Conservation (phyloP, 345 rosid genomes). For the Citropsis articulata region DNA sequence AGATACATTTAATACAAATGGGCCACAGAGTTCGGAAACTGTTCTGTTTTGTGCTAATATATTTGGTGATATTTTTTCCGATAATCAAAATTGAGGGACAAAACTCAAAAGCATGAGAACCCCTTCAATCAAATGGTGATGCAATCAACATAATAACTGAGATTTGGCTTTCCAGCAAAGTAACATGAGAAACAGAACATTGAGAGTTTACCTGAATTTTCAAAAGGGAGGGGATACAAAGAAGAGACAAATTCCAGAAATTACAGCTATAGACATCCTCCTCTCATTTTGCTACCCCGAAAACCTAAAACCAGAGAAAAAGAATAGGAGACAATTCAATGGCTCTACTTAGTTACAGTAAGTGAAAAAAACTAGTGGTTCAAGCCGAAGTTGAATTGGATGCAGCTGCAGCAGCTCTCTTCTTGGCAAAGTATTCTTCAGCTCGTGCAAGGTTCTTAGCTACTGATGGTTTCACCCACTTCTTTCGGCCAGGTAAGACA, state of each 20-base stretch:
- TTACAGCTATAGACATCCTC: not conserved
- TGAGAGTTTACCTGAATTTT: not conserved
- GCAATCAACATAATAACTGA: not conserved
- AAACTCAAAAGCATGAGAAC: not conserved
- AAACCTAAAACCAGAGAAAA: not conserved
- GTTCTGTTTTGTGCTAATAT: not conserved
- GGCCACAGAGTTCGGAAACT: not conserved
- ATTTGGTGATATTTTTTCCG: not conserved
- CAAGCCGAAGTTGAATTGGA: conserved; percentile 48
- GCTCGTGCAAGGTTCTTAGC: conserved; percentile 81
- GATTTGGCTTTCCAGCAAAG: not conserved
- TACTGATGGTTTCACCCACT: conserved; percentile 88
- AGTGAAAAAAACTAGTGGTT: conserved; percentile 1
- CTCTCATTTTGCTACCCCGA: not conserved
- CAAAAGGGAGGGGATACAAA: not conserved
- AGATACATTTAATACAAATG: not conserved
- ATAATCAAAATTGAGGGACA: not conserved
- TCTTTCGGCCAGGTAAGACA: conserved; percentile 82
- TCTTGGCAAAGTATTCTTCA: conserved; percentile 85
- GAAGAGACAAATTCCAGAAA: conserved; percentile 6
- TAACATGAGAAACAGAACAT: not conserved
- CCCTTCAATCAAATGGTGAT: not conserved
- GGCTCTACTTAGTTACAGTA: not conserved
- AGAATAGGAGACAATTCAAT: not conserved
- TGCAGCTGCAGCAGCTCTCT: conserved; percentile 56